Evolutionary conservation across 129 eudicot genomes (phyloP).

Genomic region (Apium graveolens): DNA sequence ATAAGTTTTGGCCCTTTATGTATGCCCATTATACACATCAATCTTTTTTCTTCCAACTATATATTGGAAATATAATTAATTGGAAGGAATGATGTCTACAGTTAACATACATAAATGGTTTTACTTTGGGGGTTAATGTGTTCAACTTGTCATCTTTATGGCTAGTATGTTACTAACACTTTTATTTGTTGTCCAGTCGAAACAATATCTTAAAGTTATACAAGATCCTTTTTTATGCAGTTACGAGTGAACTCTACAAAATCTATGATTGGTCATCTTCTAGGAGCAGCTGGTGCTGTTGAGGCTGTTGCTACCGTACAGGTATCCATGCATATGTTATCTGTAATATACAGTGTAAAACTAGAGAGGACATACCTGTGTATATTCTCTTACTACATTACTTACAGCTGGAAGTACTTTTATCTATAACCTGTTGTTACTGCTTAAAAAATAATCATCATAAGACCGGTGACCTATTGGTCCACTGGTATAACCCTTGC

Average conservation of each 20-base stretch:
- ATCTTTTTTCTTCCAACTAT: neutral
- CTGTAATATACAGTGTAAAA: neutral
- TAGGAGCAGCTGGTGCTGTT: conserved; percentile 98
- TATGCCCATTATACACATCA: neutral
- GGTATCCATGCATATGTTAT: conserved; percentile 27
- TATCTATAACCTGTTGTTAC: neutral
- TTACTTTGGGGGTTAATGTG: neutral
- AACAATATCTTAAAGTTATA: neutral
- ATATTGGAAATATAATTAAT: neutral
- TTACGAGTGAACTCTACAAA: conserved; percentile 87
- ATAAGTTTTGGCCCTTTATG: neutral
- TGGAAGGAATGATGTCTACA: neutral
- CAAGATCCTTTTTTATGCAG: conserved; percentile 32
- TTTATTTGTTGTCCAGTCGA: neutral
- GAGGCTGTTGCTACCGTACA: conserved; percentile 98
- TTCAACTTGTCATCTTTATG: neutral
- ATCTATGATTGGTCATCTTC: conserved; percentile 93
- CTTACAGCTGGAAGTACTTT: neutral
- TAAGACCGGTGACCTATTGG: too few species aligned
- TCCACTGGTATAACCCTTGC: too few species aligned
- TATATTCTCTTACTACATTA: neutral
- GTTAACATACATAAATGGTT: neutral
- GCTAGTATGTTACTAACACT: neutral
- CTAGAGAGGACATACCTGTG: neutral
- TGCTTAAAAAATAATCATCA: neutral